These are phyloP conservation scores for Fusarium chuoi DNA, from an alignment of 2,329 filamentous ascomycete genomes.

Conservation along the genomic window DNA sequence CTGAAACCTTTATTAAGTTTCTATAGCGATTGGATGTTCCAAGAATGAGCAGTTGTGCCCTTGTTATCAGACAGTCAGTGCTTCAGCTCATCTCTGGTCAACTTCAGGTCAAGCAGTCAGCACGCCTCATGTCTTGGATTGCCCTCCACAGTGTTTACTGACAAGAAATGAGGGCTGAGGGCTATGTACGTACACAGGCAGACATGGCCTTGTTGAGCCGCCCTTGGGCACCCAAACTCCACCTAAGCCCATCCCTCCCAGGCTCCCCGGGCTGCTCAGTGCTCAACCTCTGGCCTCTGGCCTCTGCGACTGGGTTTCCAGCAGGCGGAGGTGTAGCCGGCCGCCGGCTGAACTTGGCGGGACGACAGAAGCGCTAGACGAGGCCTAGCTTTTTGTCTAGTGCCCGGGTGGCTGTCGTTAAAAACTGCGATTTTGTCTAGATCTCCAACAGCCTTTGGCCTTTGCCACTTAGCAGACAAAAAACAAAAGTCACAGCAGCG, in stretches of 20 bases:
- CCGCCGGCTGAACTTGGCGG: constrained; percentile 32
- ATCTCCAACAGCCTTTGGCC: constrained; percentile 22
- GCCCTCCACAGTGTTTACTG: not conserved
- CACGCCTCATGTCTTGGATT: constrained; percentile 22
- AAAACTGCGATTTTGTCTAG: constrained; percentile 31
- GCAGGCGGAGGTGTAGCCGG: constrained; percentile 9
- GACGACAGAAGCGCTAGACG: constrained; percentile 26
- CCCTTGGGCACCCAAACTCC: constrained; percentile 29
- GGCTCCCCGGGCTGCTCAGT: constrained; percentile 15
- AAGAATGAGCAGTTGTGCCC: constrained; percentile 18
- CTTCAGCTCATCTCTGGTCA: constrained; percentile 14
- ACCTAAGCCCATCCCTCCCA: constrained; percentile 22
- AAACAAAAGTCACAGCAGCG: constrained; percentile 7
- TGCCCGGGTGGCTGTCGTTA: constrained; percentile 34
- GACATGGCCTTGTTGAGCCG: constrained; percentile 30
- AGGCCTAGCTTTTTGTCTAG: constrained; percentile 17
- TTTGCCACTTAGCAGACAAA: constrained; percentile 32
- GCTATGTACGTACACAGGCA: constrained; percentile 1
- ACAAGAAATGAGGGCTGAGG: constrained; percentile 15
- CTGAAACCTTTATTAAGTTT: constrained; percentile 35
- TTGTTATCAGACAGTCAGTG: constrained; percentile 20
- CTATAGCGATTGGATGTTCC: constrained; percentile 7
- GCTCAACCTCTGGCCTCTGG: not conserved
- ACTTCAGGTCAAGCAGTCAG: constrained; percentile 18
- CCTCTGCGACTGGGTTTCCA: constrained; percentile 1